Conservation (phyloP, 129 eudicot genomes). For the Dittrichia graveolens region DNA sequence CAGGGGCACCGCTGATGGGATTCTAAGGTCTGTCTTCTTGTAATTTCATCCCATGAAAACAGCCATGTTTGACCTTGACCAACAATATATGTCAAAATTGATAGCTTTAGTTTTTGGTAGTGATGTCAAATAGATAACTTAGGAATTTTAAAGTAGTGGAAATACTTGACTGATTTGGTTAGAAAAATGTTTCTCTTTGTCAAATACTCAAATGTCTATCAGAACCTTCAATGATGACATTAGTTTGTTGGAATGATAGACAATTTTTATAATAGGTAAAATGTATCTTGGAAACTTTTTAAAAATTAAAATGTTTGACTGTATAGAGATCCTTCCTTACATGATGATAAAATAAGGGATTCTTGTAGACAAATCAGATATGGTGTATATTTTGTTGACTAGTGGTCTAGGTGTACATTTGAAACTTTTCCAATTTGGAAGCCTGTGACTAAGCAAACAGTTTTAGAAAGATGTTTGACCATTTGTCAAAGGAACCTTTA, state of each 20-base stretch:
- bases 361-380: no score
- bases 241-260: not conserved
- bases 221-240: not conserved
- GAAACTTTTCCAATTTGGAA: not conserved
- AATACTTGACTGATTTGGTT: not conserved
- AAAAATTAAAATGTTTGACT: not conserved
- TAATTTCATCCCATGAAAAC: not conserved
- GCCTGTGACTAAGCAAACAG: not conserved
- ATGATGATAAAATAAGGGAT: no score
- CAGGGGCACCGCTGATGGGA: constrained; percentile 74
- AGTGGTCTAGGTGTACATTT: not conserved
- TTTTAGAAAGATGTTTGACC: not conserved
- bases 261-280: not conserved
- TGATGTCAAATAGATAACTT: not conserved
- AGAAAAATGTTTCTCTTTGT: not conserved
- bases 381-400: not conserved
- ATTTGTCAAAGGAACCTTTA: not conserved
- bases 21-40: constrained; percentile 55
- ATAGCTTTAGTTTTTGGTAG: not conserved
- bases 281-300: not conserved
- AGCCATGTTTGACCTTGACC: not conserved
- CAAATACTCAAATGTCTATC: not conserved
- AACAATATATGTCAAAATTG: not conserved
- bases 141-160: not conserved
- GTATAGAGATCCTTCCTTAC: not conserved